Base-by-base conservation (phyloP, 2,329 filamentous ascomycete genomes). In the Drechslera avenae region DNA sequence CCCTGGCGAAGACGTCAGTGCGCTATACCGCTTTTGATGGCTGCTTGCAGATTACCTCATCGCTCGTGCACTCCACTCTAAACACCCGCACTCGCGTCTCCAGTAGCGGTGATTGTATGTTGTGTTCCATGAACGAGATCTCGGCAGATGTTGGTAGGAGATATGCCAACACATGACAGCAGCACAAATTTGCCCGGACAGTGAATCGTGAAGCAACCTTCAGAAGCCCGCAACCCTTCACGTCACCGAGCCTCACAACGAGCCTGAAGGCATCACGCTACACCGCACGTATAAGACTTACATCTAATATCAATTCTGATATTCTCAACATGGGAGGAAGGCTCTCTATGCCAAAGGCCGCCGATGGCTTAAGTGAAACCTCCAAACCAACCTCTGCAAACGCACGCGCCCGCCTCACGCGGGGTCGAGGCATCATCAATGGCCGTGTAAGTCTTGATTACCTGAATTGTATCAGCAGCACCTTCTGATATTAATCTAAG, bases 321-420 rank as follows among this genome's bases (percentile, higher is more conserved):
- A n/a, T 12, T 18, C 33, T 40, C 39, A 56, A 31, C 42, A 80
- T 80, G 78, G 78, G 78, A 34, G 75, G 75, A 53, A 73, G 78
- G 46, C 67, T 80, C 19, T 79, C 76, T 12, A 72, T 75, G 56
- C 77, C 78, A 26, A 71, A 71, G 19, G 74, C 69, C 31, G 67
- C 77, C 18, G 77, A 72, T 54, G 74, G 75, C 58, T 69, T 74
- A 36, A 75, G 68, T 37, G 78, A 80, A 53, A 58, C 70, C 16
- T 74, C 75, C 13, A 68, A 72, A 31, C 62, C 72, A 28, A 62
- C 67, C 4, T 69, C 73, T 13, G 64, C 64, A 16, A 67, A 70
- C 42, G 53, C 67, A 47, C 33, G 62, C 55, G 37, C 73, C 31
- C 67, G 68, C 43, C 58, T 71, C 33, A 52, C 66, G 43, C 60